Conservation (phyloP, 202 grass and related monocot genomes). For the Carex sylvatica region DNA sequence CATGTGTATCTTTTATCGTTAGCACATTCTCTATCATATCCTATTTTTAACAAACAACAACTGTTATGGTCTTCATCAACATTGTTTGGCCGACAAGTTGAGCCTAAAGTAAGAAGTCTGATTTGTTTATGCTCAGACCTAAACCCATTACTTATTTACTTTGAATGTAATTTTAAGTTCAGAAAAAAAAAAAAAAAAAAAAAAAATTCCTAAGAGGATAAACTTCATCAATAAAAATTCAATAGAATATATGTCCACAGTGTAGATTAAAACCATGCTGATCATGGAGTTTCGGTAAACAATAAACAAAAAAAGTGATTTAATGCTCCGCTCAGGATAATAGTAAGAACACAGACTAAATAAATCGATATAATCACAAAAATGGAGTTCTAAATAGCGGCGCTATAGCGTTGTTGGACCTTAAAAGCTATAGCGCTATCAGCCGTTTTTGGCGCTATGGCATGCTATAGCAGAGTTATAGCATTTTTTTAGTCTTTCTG, state of each 20-base stretch:
- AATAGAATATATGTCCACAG: not conserved
- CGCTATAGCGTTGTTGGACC: no score
- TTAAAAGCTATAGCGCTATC: no score
- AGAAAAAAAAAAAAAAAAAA: no score
- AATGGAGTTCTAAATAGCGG: not conserved
- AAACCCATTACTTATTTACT: not conserved
- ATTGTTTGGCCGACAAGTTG: not conserved
- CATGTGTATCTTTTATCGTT: slow-evolving; percentile 95
- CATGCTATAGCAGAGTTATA: no score
- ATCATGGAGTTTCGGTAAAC: not conserved
- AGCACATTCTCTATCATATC: slow-evolving; percentile 99
- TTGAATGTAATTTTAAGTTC: not conserved
- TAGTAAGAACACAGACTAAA: not conserved
- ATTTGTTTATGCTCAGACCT: not conserved
- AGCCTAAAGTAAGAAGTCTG: not conserved
- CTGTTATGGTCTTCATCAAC: slow-evolving; percentile 6
- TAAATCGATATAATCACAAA: slow-evolving; percentile 7
- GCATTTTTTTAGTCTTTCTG: no score
- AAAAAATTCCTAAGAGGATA: not conserved
- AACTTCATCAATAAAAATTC: not conserved
- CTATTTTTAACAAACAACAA: slow-evolving; percentile 39
- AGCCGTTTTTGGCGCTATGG: no score
- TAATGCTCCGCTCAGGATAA: not conserved
- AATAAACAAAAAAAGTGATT: not conserved
- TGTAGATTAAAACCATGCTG: not conserved